Evolutionary conservation across 1,139 yeast genomes (phyloP), one percentile per base, ranked within the genome.

Genomic region (Saccharomyces pastorianus): DNA sequence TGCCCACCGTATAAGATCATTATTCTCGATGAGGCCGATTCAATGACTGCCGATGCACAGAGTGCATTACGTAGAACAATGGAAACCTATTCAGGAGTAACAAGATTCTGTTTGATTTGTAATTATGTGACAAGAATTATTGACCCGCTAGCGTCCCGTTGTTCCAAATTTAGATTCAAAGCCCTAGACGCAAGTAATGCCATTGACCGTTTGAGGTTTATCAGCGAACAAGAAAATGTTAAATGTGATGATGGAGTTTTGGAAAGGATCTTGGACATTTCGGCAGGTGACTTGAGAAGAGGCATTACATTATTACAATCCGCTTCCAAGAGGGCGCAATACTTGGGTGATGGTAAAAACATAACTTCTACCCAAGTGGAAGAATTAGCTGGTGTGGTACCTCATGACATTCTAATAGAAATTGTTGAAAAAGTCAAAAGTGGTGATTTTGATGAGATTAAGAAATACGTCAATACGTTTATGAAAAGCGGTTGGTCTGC

Each of bases 21-120:
- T 53, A 86, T 89, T 50, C 71, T 91, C 53, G 98, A 93, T 73
- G 99, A 93, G 71, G 99, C 99, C 0, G 99, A 93, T 69, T 88
- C 96, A 20, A 93, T 93, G 99, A 93, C 99, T n/a, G 82, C 88
- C 50, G 99, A 93, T 70, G 99, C 99, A 0, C 99, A 93, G 69
- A 81, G 93, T 50, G 99, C 99, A 0, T 75, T 93, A 58, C 82
- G 99, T 72, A 80, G 99, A 70, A 93, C 97, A 1, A 93, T 93
- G 96, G 99, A 93, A 69, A 88, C 86, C 6, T 93, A 90, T 71
- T 87, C 97, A 2, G 81, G 81, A 49, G 91, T 91, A 51, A 93
- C 99, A 0, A 77, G 99, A 62, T 93, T 93, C 71, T 91, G 98
- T 70, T 74, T 93, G 60, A 86, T 93, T 55, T 95, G 99, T 76